phyloP scores from a whole-genome alignment of 139 green algal species.

The Chlamydomonas incerta region DNA sequence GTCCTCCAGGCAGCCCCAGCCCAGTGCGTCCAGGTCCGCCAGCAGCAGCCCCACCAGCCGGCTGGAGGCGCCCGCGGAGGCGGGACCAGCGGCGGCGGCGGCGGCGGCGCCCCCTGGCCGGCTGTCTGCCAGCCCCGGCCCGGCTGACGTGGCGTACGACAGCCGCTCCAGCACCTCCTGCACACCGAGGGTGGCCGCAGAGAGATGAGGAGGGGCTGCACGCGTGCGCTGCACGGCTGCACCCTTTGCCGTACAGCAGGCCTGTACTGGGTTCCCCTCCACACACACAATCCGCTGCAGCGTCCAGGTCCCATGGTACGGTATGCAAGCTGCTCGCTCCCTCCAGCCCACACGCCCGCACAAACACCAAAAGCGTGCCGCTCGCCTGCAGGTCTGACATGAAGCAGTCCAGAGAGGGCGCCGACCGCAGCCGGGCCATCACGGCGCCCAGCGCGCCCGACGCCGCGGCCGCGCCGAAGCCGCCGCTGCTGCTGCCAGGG shows the following conservation, averaged over 20 bases:
- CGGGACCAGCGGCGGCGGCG: not conserved
- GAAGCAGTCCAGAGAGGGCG: constrained; percentile 11
- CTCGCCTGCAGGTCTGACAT: constrained; percentile 17
- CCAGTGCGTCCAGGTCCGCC: constrained; percentile 39
- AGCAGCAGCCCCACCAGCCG: constrained; percentile 27
- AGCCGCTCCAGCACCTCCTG: constrained; percentile 36
- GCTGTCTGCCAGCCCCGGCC: not conserved
- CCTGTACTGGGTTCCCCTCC: no score
- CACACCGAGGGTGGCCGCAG: not conserved
- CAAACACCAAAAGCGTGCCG: no score
- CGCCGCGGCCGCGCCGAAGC: no score
- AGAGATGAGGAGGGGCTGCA: no score
- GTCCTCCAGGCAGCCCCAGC: constrained; percentile 43
- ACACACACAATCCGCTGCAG: no score
- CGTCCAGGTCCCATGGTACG: no score
- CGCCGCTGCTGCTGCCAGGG: no score
- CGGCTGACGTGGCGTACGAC: not conserved
- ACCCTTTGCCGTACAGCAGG: no score
- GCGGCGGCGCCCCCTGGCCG: not conserved
- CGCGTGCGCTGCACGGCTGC: no score
- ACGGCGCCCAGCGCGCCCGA: not conserved
- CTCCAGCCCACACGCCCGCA: no score
- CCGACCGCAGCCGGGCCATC: not conserved
- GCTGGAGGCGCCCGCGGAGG: not conserved
- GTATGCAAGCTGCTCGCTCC: no score